Conservation (phyloP, 1,139 yeast genomes). For the Zygoascus hellenicus region DNA sequence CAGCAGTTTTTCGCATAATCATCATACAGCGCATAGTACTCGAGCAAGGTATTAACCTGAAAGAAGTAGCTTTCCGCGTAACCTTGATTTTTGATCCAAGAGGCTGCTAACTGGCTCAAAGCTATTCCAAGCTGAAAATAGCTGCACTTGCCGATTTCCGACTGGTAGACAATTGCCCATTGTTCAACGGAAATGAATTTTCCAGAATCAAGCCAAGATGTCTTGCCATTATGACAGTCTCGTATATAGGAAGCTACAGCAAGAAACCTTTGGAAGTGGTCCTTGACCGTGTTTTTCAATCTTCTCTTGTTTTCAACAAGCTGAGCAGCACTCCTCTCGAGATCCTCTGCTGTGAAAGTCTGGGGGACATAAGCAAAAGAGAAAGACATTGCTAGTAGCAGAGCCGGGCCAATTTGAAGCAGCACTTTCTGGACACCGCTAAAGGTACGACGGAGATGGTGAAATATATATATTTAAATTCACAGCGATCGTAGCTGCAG, state of each 20-base stretch:
- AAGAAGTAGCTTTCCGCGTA: conserved; percentile 14
- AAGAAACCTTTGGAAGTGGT: not conserved
- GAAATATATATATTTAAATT: no score
- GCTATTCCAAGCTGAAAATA: conserved; percentile 12
- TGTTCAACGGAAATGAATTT: conserved; percentile 5
- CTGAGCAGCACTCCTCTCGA: not conserved
- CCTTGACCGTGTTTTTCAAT: not conserved
- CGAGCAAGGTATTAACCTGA: conserved; percentile 14
- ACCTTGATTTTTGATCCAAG: conserved; percentile 8
- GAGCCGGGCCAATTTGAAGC: no score
- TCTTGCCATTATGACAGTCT: conserved; percentile 12
- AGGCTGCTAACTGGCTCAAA: conserved; percentile 8
- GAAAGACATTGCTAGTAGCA: not conserved
- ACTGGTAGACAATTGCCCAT: conserved; percentile 11
- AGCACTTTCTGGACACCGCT: no score
- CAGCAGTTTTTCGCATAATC: conserved; percentile 6
- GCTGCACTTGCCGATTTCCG: conserved; percentile 7
- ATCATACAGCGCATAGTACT: conserved; percentile 16
- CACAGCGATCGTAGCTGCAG: no score
- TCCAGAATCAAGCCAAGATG: conserved; percentile 14
- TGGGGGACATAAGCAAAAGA: not conserved
- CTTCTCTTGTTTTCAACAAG: not conserved
- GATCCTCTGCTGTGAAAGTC: not conserved
- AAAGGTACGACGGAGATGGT: no score
- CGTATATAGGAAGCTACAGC: not conserved